phyloP scores from a whole-genome alignment of 352 stramenopile genomes.

The Thraustotheca clavata region DNA sequence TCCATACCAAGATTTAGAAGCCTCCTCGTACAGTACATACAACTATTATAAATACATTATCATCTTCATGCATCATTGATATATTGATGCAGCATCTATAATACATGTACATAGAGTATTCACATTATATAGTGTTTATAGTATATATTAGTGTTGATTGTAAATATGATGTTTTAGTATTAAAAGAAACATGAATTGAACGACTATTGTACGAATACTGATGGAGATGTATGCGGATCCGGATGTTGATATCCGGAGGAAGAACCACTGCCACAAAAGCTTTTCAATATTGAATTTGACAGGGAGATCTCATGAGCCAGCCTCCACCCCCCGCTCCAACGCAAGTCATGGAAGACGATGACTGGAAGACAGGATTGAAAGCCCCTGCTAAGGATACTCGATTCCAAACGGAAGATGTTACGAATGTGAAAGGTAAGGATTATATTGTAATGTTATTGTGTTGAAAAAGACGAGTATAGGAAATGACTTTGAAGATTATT shows the following conservation, averaged over 20 bases:
- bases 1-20: too few relatives aligned
- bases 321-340: not conserved
- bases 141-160: too few relatives aligned
- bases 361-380: slow-evolving; percentile 72
- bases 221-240: not conserved
- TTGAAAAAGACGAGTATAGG: slow-evolving; percentile 26
- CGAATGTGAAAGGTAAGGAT: slow-evolving; percentile 91
- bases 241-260: not conserved
- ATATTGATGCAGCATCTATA: too few relatives aligned
- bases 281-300: slow-evolving; percentile 17
- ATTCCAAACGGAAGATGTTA: slow-evolving; percentile 94
- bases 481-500: slow-evolving; percentile 99
- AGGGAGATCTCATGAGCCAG: slow-evolving; percentile 12
- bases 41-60: too few relatives aligned
- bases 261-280: slow-evolving; percentile 16
- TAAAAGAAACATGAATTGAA: too few relatives aligned
- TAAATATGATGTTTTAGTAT: too few relatives aligned
- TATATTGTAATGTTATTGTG: too few relatives aligned
- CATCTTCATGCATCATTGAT: too few relatives aligned
- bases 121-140: too few relatives aligned
- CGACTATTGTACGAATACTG: too few relatives aligned
- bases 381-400: slow-evolving; percentile 80
- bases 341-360: slow-evolving; percentile 18
- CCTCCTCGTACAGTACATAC: too few relatives aligned
- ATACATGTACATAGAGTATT: too few relatives aligned